Base-by-base conservation (phyloP, 2,329 filamentous ascomycete species). In the Trematosphaeria pertusa region DNA sequence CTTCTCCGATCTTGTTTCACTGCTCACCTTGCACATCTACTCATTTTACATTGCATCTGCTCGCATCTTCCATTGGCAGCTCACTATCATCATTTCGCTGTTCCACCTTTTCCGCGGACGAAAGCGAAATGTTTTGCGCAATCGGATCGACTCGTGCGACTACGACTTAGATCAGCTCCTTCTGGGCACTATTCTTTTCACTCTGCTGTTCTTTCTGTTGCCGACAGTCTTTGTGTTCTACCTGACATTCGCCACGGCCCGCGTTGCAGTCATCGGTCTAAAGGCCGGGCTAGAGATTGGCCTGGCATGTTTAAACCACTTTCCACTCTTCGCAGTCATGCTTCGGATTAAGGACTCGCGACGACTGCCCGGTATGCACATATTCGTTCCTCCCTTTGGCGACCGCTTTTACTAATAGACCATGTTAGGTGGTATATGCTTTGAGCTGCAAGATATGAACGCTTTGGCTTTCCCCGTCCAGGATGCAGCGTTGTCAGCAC, bases 41-140 rank as follows among this genome's bases (percentile, higher is more conserved):
- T 96, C 89, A 1, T 99, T 99, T 72, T 99, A 99, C 72, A 87
- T 97, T 46, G 93, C 95, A 12, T 96, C 92, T 7, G 94, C 94
- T 2, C 87, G 94, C 40, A 97, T 99, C 64, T 99, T 93, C 73
- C 91, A 97, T 74, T 99, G 94, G 94, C 94, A 99, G 73, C 85
- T 99, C 51, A 96, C 89, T 3, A 97, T 99, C 53, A 87, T 99
- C 56, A 87, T 93, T 56, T 97, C 93, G 9, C 85, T 99, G n/a
- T 99, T 99, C 73, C 95, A 99, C 70, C 85, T 99, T 8, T 99
- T 99, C 69, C 89, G 93, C 22, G 95, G 94, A 48, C 97, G 97
- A 77, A 99, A 99, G 73, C 88, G 96, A 68, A 99, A 99, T 60
- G 88, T 99, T 12, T 83, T 99, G 17, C 88, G 95, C 52, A 96